Conservation (phyloP, 495 filamentous ascomycete species). For the Xylaria telfairii region DNA sequence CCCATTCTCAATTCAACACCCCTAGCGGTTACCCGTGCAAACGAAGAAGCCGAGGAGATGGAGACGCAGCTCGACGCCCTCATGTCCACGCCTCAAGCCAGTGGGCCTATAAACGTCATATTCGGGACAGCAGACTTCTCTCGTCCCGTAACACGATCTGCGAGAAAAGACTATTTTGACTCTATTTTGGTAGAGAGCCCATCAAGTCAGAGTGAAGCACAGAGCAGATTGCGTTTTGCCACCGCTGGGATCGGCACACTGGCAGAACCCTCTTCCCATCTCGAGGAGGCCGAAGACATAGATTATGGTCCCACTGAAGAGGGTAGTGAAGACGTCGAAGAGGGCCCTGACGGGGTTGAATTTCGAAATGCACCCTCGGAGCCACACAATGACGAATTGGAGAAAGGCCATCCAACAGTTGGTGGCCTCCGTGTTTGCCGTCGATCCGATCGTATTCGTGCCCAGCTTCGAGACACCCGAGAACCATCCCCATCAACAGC, state of each 20-base stretch:
- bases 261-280: neutral
- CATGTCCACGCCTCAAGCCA: conserved; percentile 19
- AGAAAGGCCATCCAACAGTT: conserved; percentile 15
- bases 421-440: conserved; percentile 18
- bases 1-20: neutral
- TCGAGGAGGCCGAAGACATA: conserved; percentile 15
- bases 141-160: conserved; percentile 7
- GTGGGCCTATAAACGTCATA: neutral
- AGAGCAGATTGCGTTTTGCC: conserved; percentile 2
- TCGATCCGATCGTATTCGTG: conserved; percentile 23
- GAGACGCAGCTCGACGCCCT: neutral
- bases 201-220: neutral
- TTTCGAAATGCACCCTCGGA: neutral
- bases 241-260: neutral
- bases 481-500: conserved; percentile 17
- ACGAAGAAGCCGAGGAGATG: neutral
- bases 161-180: conserved; percentile 13
- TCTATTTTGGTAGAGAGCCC: conserved; percentile 5
- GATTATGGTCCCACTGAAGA: conserved; percentile 4
- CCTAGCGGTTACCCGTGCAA: neutral
- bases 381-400: neutral
- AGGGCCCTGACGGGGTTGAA: neutral
- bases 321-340: too few relatives aligned
- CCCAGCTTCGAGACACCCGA: conserved; percentile 3
- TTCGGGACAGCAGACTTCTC: conserved; percentile 11